Evolutionary conservation across 345 rosid genomes (phyloP).

Genomic region (Eucalyptus sp.): DNA sequence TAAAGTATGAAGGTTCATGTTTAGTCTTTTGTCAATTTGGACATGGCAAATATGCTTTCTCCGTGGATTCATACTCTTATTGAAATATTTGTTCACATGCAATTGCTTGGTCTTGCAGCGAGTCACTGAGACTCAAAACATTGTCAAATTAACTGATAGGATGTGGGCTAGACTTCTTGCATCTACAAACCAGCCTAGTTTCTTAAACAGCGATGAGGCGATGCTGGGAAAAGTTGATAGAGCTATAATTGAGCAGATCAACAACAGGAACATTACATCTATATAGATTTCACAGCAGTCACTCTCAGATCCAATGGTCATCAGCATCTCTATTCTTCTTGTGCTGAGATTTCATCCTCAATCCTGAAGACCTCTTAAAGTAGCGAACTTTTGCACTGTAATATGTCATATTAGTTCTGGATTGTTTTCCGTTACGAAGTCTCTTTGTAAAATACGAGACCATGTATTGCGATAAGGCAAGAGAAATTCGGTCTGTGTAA

Average conservation of each 20-base stretch:
- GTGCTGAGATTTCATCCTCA: not conserved
- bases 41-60: not conserved
- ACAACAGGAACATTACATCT: slow-evolving; percentile 25
- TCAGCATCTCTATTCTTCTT: not conserved
- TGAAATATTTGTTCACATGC: not conserved
- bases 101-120: slow-evolving; percentile 30
- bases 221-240: slow-evolving; percentile 15
- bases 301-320: not conserved
- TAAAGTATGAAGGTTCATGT: not conserved
- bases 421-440: not conserved
- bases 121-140: slow-evolving; percentile 65
- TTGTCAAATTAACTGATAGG: slow-evolving; percentile 79
- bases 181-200: slow-evolving; percentile 89
- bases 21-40: not conserved
- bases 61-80: not conserved
- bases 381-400: not conserved
- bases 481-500: not conserved
- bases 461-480: not conserved
- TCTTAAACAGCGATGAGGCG: slow-evolving; percentile 31
- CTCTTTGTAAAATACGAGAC: not conserved
- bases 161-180: slow-evolving; percentile 99
- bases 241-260: slow-evolving; percentile 17
- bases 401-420: not conserved
- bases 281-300: slow-evolving; percentile 7
- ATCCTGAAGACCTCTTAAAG: not conserved